Evolutionary conservation across 768 basidiomycete genomes (phyloP).

Genomic region (Pleurotus citrinopileatus): DNA sequence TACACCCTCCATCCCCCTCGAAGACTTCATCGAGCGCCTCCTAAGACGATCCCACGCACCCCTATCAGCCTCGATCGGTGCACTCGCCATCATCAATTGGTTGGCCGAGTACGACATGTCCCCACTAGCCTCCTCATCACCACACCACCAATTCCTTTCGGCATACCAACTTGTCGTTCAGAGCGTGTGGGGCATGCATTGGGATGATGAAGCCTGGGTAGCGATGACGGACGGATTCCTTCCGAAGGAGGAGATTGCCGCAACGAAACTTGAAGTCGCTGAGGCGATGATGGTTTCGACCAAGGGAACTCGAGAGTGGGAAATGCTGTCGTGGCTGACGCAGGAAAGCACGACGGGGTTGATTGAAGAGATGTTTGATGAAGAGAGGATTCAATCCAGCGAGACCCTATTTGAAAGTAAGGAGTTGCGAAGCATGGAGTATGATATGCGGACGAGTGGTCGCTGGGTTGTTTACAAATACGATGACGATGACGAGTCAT

Average conservation of each 20-base stretch:
- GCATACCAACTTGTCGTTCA: neutral
- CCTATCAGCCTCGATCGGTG: neutral
- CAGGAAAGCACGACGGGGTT: neutral
- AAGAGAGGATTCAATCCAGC: neutral
- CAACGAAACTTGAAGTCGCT: neutral
- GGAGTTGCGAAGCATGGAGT: neutral
- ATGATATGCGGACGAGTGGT: neutral
- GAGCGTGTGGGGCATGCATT: neutral
- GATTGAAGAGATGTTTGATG: neutral
- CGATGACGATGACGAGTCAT: slow-evolving; percentile 22
- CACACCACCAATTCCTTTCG: slow-evolving; percentile 1
- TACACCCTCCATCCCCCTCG: neutral
- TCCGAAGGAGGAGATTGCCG: neutral
- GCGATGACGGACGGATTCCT: neutral
- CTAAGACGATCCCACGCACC: neutral
- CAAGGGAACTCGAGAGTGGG: neutral
- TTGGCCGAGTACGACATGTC: neutral
- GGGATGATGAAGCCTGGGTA: neutral
- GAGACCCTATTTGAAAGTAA: neutral
- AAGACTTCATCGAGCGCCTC: neutral
- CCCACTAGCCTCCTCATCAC: neutral
- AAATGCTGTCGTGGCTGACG: neutral
- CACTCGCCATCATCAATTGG: slow-evolving; percentile 1
- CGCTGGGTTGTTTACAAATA: neutral
- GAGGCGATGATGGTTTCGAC: neutral